Conservation (phyloP, 306 rosid genomes). For the Neltuma alba region DNA sequence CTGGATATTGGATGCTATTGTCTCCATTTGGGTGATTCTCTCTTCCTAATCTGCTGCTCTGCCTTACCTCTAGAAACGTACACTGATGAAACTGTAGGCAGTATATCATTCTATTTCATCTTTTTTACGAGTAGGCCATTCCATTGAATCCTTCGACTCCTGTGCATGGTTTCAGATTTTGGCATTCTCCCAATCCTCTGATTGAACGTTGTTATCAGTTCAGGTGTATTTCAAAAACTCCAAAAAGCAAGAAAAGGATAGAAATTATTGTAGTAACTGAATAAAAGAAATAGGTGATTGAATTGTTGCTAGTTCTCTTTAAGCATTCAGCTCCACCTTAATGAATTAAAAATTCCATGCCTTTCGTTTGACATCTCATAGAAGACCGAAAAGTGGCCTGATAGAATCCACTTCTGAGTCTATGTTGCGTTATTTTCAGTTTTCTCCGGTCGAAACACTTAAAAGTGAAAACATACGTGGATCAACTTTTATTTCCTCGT, state of each 20-base stretch:
- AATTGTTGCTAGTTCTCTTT: background rate
- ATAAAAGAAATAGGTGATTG: constrained; percentile 17
- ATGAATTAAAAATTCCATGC: background rate
- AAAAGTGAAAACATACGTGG: background rate
- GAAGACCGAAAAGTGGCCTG: constrained; percentile 3
- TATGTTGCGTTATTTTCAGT: background rate
- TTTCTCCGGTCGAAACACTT: background rate
- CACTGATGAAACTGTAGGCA: background rate
- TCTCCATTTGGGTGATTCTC: constrained; percentile 87
- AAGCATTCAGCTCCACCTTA: background rate
- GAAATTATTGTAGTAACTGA: constrained; percentile 5
- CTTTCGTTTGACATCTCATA: constrained; percentile 8
- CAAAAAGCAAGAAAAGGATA: background rate
- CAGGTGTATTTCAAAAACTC: constrained; percentile 1
- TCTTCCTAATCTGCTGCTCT: constrained; percentile 20
- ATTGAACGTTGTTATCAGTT: background rate
- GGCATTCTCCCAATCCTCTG: too few relatives aligned
- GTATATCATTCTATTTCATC: background rate
- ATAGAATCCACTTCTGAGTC: background rate
- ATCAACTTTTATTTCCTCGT: background rate
- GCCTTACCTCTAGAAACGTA: background rate
- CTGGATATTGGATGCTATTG: constrained; percentile 95
- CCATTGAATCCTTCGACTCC: background rate
- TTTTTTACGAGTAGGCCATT: background rate
- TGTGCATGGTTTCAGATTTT: too few relatives aligned